Percentiles rank a stretch among this genome's conserved stretches.
phyloP scores from a whole-genome alignment of 225 moss, liverwort and hornwort genomes.

The Asterella californica region DNA sequence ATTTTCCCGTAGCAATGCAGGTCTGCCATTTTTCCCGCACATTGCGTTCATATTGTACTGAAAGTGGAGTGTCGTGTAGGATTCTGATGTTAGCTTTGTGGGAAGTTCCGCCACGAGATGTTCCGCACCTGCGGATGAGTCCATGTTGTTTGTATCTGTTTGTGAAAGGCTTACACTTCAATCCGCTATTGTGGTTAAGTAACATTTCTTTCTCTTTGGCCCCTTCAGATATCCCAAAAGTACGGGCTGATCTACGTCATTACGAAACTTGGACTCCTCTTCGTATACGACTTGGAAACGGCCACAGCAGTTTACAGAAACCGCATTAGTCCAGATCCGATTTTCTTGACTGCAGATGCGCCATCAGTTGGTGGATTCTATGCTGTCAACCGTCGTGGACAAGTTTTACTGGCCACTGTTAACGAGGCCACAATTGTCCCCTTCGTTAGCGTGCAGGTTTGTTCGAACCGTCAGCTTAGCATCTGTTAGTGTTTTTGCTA shows the following conservation, averaged over 20 bases:
- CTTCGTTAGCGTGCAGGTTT: constrained; percentile 95
- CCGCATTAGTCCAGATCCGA: constrained; percentile 96
- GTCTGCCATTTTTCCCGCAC: constrained; percentile 27
- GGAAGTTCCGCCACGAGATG: too few species aligned
- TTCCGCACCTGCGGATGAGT: too few species aligned
- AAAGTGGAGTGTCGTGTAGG: too few species aligned
- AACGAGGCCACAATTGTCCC: constrained; percentile 95
- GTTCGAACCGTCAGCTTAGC: not conserved
- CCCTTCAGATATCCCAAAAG: constrained; percentile 82
- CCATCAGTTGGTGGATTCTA: constrained; percentile 91
- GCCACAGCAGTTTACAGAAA: constrained; percentile 99
- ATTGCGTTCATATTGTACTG: too few species aligned
- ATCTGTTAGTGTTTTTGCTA: not conserved
- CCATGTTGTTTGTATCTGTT: too few species aligned
- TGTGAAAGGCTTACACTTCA: too few species aligned
- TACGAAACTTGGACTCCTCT: constrained; percentile 95
- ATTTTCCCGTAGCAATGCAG: constrained; percentile 99
- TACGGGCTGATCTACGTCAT: constrained; percentile 90
- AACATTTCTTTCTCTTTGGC: not conserved
- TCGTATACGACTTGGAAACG: constrained; percentile 97
- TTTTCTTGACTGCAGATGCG: constrained; percentile 96
- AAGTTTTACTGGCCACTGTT: constrained; percentile 90
- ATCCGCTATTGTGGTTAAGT: too few species aligned
- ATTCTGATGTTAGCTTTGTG: not conserved
- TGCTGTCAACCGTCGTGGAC: constrained; percentile 95